Evolutionary conservation across 2,329 filamentous ascomycete species (phyloP).

Genomic region (Zasmidium angulare): DNA sequence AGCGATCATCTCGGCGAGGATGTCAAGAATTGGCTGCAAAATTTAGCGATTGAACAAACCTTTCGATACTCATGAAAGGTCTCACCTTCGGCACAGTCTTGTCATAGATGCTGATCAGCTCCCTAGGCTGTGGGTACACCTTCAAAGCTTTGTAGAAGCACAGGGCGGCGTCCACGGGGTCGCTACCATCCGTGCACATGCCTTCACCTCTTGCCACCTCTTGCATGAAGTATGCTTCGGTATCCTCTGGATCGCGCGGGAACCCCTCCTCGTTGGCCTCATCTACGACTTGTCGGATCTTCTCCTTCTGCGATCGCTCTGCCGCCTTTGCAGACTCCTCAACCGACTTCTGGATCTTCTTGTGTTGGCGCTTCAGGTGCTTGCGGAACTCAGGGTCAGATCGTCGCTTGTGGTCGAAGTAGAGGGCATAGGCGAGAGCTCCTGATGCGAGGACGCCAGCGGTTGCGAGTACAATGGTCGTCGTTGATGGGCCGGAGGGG

Average conservation of each 20-base stretch:
- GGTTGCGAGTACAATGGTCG: slow-evolving; percentile 58
- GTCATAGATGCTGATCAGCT: slow-evolving; percentile 95
- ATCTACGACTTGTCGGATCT: slow-evolving; percentile 73
- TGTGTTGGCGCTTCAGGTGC: slow-evolving; percentile 70
- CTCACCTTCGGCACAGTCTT: slow-evolving; percentile 93
- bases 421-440: slow-evolving; percentile 63
- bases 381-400: slow-evolving; percentile 64
- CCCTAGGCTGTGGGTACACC: slow-evolving; percentile 91
- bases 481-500: slow-evolving; percentile 49
- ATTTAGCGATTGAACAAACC: neutral
- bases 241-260: slow-evolving; percentile 85
- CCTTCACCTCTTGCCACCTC: slow-evolving; percentile 87
- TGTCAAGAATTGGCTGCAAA: slow-evolving; percentile 79
- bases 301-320: slow-evolving; percentile 66
- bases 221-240: slow-evolving; percentile 94
- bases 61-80: no score
- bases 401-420: slow-evolving; percentile 66
- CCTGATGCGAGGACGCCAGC: slow-evolving; percentile 60
- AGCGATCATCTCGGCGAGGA: slow-evolving; percentile 97
- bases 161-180: slow-evolving; percentile 78
- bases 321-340: slow-evolving; percentile 71
- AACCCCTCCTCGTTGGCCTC: slow-evolving; percentile 88
- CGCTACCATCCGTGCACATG: slow-evolving; percentile 77
- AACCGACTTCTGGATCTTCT: slow-evolving; percentile 67
- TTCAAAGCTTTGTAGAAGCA: slow-evolving; percentile 99